Evolutionary conservation across 805 yeast genomes (phyloP).

Genomic region (Cyberlindnera xishuangbannaensis): DNA sequence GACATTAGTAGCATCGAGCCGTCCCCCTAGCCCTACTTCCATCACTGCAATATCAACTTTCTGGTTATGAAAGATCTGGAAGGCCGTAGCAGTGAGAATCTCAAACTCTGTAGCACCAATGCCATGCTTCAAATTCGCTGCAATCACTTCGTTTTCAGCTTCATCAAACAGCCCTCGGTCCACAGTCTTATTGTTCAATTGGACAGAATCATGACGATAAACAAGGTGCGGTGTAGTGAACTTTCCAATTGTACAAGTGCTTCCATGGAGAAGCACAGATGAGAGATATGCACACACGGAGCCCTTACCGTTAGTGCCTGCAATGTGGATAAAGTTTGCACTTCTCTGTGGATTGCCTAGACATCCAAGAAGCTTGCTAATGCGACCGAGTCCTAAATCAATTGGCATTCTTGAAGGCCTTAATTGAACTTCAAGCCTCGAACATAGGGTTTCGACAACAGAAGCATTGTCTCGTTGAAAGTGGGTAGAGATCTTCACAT

Average conservation of each 20-base stretch:
- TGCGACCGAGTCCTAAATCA: slow-evolving; percentile 53
- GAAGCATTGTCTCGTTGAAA: no score
- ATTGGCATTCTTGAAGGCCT: slow-evolving; percentile 28
- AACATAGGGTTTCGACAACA: no score
- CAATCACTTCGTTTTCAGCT: slow-evolving; percentile 37
- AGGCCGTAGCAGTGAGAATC: slow-evolving; percentile 76
- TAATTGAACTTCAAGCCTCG: no score
- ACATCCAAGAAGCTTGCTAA: slow-evolving; percentile 36
- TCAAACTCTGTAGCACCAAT: slow-evolving; percentile 87
- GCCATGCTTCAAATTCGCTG: slow-evolving; percentile 31
- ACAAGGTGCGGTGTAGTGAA: slow-evolving; percentile 88
- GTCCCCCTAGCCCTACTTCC: slow-evolving; percentile 96
- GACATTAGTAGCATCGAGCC: slow-evolving; percentile 84
- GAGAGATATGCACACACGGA: slow-evolving; percentile 82
- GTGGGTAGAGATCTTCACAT: no score
- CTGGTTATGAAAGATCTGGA: slow-evolving; percentile 58
- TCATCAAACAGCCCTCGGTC: slow-evolving; percentile 37
- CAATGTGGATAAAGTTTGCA: slow-evolving; percentile 76
- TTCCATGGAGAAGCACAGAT: slow-evolving; percentile 47
- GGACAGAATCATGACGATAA: slow-evolving; percentile 67
- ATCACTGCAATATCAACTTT: slow-evolving; percentile 69
- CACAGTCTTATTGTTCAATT: slow-evolving; percentile 56
- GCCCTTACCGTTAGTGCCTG: slow-evolving; percentile 97
- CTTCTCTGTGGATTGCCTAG: slow-evolving; percentile 66
- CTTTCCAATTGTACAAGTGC: slow-evolving; percentile 51